Evolutionary conservation across 345 rosid species (phyloP), one percentile per base, ranked within the genome.

Genomic region (Cardiospermum halicacabum): DNA sequence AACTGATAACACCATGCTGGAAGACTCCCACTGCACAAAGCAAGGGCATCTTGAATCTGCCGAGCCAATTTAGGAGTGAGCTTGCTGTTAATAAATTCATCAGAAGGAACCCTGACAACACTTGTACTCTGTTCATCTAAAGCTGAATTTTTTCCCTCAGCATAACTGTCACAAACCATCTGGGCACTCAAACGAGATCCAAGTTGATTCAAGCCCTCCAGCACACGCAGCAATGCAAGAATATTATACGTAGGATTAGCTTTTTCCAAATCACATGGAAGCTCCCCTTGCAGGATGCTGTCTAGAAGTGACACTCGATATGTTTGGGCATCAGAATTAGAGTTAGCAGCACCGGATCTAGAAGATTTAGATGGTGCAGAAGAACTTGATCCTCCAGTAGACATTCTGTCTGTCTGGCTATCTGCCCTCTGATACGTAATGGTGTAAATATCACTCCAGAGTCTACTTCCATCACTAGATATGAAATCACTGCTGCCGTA

Each of bases 21-120:
- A 61, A 95, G 92, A 71, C 98, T 95, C 22, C 99, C 99, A 69
- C 99, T 89, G 77, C 99, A 95, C 51, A 95, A 76, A 42, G 99
- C 99, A 67, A 95, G 98, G 26, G 96, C 98, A 69, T 95, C 99
- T 77, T 95, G 99, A 74, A 95, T 89, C 76, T 95, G 99, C 55
- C 97, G 80, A 62, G 99, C 94, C 75, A 95, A 81, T 77, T 95
- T 95, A 25, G 99, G 99, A 51, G 99, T 95, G 65, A 95, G 98
- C 80, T 95, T 95, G 64, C 78, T 77, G 67, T 88, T 95, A 50
- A 91, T 61, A 58, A 95, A 95, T 58, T 95, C 98, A 66, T 91
- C 99, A 11, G 68, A 60, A 56, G 94, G 75, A 69, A 91, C 92
- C 81, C 79, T 82, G 28, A 74, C 73, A 62, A 85, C 85, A 39